Conservation (phyloP, 768 basidiomycete species). For the Suillus plorans region DNA sequence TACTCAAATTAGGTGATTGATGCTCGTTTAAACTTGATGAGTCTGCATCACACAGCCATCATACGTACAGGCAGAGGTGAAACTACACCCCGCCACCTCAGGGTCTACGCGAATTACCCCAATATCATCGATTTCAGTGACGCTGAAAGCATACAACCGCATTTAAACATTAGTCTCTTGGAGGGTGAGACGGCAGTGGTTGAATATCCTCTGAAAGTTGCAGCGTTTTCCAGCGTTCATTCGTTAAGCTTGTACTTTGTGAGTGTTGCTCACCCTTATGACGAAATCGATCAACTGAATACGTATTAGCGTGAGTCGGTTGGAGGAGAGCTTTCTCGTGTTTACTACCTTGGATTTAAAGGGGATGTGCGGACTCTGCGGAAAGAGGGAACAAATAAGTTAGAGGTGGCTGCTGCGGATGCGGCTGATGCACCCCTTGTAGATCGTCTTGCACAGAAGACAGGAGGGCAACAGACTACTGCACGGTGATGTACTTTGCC, state of each 20-base stretch:
- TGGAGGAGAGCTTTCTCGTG: slow-evolving; percentile 61
- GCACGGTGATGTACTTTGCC: slow-evolving; percentile 39
- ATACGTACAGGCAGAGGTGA: slow-evolving; percentile 66
- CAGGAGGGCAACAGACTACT: slow-evolving; percentile 61
- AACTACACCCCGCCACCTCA: slow-evolving; percentile 68
- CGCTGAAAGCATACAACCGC: slow-evolving; percentile 65
- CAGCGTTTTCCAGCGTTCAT: slow-evolving; percentile 75
- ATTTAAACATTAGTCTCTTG: slow-evolving; percentile 66
- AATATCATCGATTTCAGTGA: slow-evolving; percentile 79
- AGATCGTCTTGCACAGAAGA: slow-evolving; percentile 58
- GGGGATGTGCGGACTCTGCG: slow-evolving; percentile 59
- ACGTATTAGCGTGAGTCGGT: slow-evolving; percentile 57
- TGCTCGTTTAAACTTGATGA: not conserved
- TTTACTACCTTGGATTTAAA: slow-evolving; percentile 85
- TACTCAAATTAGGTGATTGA: slow-evolving; percentile 71
- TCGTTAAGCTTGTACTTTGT: slow-evolving; percentile 81
- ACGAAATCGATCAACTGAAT: slow-evolving; percentile 1
- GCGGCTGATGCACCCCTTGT: slow-evolving; percentile 71
- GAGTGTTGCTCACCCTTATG: slow-evolving; percentile 31
- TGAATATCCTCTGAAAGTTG: slow-evolving; percentile 76
- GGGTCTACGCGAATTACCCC: slow-evolving; percentile 71
- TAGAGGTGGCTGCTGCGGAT: slow-evolving; percentile 78
- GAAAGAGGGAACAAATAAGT: slow-evolving; percentile 60
- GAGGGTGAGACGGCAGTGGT: slow-evolving; percentile 68
- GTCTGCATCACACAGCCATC: not conserved